phyloP scores from a whole-genome alignment of 805 yeast genomes.

The Blastobotrys robertii region DNA sequence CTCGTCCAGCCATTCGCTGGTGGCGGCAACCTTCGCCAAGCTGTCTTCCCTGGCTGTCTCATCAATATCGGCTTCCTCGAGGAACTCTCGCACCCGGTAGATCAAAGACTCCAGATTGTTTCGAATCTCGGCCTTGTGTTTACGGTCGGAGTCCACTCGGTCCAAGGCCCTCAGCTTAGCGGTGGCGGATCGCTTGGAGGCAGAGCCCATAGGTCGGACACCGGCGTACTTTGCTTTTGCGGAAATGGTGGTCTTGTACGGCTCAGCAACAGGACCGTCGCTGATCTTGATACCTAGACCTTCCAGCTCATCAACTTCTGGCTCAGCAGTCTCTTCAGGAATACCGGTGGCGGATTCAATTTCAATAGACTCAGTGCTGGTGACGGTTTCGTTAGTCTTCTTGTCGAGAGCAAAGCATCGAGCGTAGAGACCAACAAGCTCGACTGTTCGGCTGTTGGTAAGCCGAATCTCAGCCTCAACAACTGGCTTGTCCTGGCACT shows the following conservation, averaged over 20 bases:
- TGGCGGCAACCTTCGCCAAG: slow-evolving; percentile 26
- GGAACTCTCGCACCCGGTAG: slow-evolving; percentile 52
- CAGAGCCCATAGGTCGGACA: slow-evolving; percentile 40
- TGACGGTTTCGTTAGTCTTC: slow-evolving; percentile 2
- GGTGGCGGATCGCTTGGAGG: slow-evolving; percentile 37
- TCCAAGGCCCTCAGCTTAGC: slow-evolving; percentile 45
- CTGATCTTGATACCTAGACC: no score
- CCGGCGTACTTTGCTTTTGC: slow-evolving; percentile 29
- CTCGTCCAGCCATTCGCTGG: slow-evolving; percentile 73
- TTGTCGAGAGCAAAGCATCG: slow-evolving; percentile 10
- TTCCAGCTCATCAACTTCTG: slow-evolving; percentile 11
- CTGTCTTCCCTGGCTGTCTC: slow-evolving; percentile 35
- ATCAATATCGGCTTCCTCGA: slow-evolving; percentile 42
- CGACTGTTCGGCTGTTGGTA: slow-evolving; percentile 14
- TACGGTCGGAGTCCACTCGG: slow-evolving; percentile 44
- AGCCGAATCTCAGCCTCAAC: slow-evolving; percentile 12
- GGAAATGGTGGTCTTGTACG: slow-evolving; percentile 13
- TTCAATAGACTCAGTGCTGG: slow-evolving; percentile 5
- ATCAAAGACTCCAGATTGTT: slow-evolving; percentile 67
- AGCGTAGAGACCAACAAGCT: slow-evolving; percentile 9
- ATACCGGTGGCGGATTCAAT: slow-evolving; percentile 8
- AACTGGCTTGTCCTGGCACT: slow-evolving; percentile 9
- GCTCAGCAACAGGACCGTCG: slow-evolving; percentile 3
- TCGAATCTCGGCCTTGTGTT: slow-evolving; percentile 44
- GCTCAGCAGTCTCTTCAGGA: slow-evolving; percentile 10